phyloP scores from a whole-genome alignment of 2,329 filamentous ascomycete species.

The Fusarium fracticaudum region DNA sequence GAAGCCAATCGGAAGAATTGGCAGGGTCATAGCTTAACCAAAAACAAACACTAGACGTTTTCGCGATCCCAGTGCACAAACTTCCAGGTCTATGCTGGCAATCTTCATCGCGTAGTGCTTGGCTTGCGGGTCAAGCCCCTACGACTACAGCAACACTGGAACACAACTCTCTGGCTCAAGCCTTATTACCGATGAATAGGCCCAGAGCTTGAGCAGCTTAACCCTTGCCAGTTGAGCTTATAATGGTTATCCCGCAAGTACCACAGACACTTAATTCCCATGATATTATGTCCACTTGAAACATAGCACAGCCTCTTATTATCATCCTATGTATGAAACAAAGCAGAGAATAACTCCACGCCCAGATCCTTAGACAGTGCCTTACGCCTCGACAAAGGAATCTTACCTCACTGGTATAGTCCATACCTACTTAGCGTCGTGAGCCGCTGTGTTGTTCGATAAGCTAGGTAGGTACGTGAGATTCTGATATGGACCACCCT shows the following conservation, averaged over 20 bases:
- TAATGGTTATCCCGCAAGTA: not conserved
- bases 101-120: slow-evolving; percentile 30
- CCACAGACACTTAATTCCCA: slow-evolving; percentile 3
- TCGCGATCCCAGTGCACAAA: slow-evolving; percentile 13
- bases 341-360: slow-evolving; percentile 10
- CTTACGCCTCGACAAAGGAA: slow-evolving; percentile 10
- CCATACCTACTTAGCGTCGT: not conserved
- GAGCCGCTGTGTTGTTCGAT: not conserved
- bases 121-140: slow-evolving; percentile 24
- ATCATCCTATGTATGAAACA: not conserved
- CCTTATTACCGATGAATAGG: not conserved
- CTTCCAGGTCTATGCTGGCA: slow-evolving; percentile 38
- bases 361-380: not conserved
- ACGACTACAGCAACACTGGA: not conserved
- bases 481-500: not conserved
- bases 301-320: slow-evolving; percentile 32
- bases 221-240: not conserved
- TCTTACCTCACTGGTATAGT: slow-evolving; percentile 1
- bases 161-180: slow-evolving; percentile 2
- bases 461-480: not conserved
- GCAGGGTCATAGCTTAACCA: slow-evolving; percentile 34
- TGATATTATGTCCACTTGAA: not conserved
- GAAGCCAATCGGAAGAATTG: slow-evolving; percentile 47
- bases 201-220: not conserved
- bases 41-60: slow-evolving; percentile 22